Conservation (phyloP, 176 grass and related monocot genomes). For the Areca catechu region DNA sequence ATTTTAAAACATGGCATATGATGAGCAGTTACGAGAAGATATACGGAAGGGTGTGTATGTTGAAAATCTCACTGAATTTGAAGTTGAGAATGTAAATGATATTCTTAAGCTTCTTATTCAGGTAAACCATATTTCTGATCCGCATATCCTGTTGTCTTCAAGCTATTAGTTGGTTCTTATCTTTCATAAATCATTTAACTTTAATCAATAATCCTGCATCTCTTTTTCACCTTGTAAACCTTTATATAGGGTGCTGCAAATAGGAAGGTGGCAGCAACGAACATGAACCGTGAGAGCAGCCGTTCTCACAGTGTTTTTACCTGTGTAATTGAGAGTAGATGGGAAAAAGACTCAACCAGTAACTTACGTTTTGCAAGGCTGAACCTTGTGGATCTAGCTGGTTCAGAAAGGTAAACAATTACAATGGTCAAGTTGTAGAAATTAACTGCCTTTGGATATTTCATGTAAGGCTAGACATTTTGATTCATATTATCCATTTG, state of each 20-base stretch:
- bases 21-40: conserved; percentile 76
- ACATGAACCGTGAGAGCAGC: conserved; percentile 94
- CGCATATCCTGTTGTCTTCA: background rate
- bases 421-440: background rate
- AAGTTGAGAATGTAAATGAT: conserved; percentile 78
- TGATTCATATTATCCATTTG: conserved; percentile 16
- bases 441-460: background rate
- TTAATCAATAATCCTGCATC: too few relatives aligned
- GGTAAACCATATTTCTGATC: conserved; percentile 30
- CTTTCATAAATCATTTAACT: too few relatives aligned
- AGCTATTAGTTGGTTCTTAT: background rate
- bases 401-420: conserved; percentile 71
- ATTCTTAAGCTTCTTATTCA: conserved; percentile 78
- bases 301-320: conserved; percentile 95
- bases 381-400: conserved; percentile 94
- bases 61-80: conserved; percentile 83
- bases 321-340: conserved; percentile 80
- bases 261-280: conserved; percentile 84
- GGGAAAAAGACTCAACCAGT: conserved; percentile 70
- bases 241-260: conserved; percentile 71
- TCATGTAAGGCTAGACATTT: conserved; percentile 17
- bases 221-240: background rate
- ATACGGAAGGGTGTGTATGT: conserved; percentile 70
- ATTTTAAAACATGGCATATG: background rate
- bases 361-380: conserved; percentile 90